A percentile compares a stretch with the other conserved stretches of the same genome.
phyloP scores from a whole-genome alignment of 2,329 filamentous ascomycete genomes.

The Aureobasidium leucospermi region DNA sequence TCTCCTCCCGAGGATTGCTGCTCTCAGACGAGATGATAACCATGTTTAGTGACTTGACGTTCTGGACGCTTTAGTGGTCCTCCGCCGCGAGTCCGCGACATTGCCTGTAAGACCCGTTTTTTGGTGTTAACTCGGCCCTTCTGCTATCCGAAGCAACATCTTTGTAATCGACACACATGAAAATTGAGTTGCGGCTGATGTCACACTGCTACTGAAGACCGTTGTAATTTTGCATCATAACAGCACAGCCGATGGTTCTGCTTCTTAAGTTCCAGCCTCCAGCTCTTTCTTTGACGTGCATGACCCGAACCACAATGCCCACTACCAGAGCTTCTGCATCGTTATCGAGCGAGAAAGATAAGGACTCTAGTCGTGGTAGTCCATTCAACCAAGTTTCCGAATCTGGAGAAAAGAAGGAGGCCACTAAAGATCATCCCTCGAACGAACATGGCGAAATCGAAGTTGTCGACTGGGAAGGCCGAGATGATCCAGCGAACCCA shows the following conservation, averaged over 20 bases:
- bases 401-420: neutral
- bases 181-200: neutral
- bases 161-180: neutral
- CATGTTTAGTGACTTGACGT: neutral
- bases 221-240: neutral
- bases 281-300: neutral
- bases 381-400: neutral
- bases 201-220: neutral
- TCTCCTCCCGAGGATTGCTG: too few relatives aligned
- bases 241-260: neutral
- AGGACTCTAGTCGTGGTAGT: neutral
- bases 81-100: neutral
- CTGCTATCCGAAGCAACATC: neutral
- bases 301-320: neutral
- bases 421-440: neutral
- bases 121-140: neutral
- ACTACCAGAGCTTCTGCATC: neutral
- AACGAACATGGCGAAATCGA: slow-evolving; percentile 10
- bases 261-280: neutral
- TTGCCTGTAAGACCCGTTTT: neutral
- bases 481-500: slow-evolving; percentile 20
- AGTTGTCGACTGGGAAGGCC: slow-evolving; percentile 19
- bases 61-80: too few relatives aligned
- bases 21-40: neutral
- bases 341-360: neutral